These are phyloP conservation scores for Candida railenensis DNA, from an alignment of 805 yeast genomes.

Conservation along the genomic window DNA sequence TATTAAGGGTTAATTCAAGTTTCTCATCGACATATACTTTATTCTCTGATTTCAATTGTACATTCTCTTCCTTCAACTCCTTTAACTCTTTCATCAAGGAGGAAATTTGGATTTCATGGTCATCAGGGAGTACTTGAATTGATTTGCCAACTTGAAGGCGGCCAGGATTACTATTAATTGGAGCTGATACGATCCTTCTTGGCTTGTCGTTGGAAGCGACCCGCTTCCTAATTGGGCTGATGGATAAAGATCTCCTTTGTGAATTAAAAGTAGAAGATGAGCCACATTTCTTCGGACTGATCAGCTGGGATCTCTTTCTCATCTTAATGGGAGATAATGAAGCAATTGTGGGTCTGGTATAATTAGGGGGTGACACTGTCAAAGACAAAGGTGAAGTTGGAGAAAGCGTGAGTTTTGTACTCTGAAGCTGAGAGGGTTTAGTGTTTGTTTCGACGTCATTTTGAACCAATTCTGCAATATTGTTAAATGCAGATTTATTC, in stretches of 20 bases:
- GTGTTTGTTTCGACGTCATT: neutral
- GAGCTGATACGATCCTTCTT: constrained; percentile 1
- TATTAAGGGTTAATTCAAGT: neutral
- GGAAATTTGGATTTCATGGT: constrained; percentile 5
- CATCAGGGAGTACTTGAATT: neutral
- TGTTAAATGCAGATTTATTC: constrained; percentile 25
- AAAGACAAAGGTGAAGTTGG: neutral
- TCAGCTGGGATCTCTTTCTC: neutral
- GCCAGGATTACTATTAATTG: neutral
- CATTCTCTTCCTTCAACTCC: constrained; percentile 12
- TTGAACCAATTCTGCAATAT: constrained; percentile 21
- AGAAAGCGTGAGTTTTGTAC: neutral
- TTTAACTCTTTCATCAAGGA: constrained; percentile 11
- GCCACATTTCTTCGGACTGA: neutral
- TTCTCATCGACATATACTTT: neutral
- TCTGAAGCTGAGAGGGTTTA: neutral
- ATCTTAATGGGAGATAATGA: constrained; percentile 12
- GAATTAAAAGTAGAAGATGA: neutral
- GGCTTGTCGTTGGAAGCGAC: no score
- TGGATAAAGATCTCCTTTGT: neutral
- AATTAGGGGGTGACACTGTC: constrained; percentile 17
- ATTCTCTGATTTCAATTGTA: constrained; percentile 10
- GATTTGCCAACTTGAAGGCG: neutral
- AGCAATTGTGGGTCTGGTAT: constrained; percentile 32
- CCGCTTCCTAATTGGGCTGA: neutral